These are phyloP conservation scores for Arabidopsis hybrid DNA, from an alignment of 441 rosid species.

Conservation along the genomic window DNA sequence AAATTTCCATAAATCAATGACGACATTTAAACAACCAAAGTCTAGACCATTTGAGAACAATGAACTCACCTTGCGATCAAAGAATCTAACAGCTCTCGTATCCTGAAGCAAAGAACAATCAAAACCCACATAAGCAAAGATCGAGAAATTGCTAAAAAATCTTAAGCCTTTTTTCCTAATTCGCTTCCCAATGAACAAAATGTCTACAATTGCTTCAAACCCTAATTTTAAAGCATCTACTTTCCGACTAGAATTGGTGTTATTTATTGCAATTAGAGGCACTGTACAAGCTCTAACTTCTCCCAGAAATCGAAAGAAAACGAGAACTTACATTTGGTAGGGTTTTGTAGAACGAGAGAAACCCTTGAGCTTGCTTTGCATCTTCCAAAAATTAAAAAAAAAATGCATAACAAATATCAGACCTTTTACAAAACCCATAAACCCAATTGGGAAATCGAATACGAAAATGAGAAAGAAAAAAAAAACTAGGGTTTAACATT, in stretches of 20 bases:
- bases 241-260: neutral
- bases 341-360: conserved; percentile 94
- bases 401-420: neutral
- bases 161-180: neutral
- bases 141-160: neutral
- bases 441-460: neutral
- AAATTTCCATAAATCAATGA: neutral
- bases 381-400: conserved; percentile 49
- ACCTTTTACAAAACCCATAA: conserved; percentile 25
- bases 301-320: conserved; percentile 21
- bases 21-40: neutral
- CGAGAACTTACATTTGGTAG: conserved; percentile 71
- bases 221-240: conserved; percentile 20
- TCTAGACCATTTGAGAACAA: conserved; percentile 4
- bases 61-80: conserved; percentile 90
- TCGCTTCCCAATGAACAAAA: conserved; percentile 1
- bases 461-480: neutral
- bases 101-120: conserved; percentile 58
- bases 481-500: conserved; percentile 43
- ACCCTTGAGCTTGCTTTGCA: conserved; percentile 97
- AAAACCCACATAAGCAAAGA: conserved; percentile 21
- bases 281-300: neutral
- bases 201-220: conserved; percentile 1
- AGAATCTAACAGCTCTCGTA: conserved; percentile 82
- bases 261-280: neutral